Conservation (phyloP, 106 monocot genomes). For the Acanthochlamys bracteata region DNA sequence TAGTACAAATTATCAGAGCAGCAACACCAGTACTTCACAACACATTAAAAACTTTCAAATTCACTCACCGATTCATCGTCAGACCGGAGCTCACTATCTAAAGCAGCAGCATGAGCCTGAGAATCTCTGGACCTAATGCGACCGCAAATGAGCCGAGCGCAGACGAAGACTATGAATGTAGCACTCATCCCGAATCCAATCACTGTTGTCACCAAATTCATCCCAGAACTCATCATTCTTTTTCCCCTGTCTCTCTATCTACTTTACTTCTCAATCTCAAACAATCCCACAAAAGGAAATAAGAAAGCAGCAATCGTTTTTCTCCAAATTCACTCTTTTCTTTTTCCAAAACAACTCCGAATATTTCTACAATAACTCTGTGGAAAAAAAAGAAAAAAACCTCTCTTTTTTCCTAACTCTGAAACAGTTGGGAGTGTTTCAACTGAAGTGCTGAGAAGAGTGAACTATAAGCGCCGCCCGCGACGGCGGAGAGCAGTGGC, state of each 20-base stretch:
- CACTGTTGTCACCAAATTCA: constrained; percentile 67
- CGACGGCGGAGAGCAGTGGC: too few relatives aligned
- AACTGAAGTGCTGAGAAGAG: too few relatives aligned
- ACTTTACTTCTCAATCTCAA: neutral
- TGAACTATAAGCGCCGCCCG: too few relatives aligned
- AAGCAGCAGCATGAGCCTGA: constrained; percentile 18
- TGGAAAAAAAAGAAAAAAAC: too few relatives aligned
- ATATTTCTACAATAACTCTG: too few relatives aligned
- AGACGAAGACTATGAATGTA: constrained; percentile 73
- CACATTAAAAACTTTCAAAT: neutral
- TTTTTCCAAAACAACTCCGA: too few relatives aligned
- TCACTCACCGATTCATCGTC: constrained; percentile 34
- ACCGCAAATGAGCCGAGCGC: constrained; percentile 65
- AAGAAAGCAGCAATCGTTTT: too few relatives aligned
- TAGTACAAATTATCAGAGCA: neutral
- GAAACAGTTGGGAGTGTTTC: too few relatives aligned
- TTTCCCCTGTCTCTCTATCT: neutral
- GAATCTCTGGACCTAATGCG: constrained; percentile 41
- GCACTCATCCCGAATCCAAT: constrained; percentile 86
- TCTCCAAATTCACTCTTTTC: neutral
- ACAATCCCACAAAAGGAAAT: neutral
- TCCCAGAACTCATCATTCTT: constrained; percentile 30
- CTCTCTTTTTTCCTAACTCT: too few relatives aligned
- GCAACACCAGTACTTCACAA: neutral
- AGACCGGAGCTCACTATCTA: constrained; percentile 52